Percentiles rank a stretch among this genome's conserved stretches.
phyloP scores from a whole-genome alignment of 1,284 basidiomycete species.

The Flammula alnicola region DNA sequence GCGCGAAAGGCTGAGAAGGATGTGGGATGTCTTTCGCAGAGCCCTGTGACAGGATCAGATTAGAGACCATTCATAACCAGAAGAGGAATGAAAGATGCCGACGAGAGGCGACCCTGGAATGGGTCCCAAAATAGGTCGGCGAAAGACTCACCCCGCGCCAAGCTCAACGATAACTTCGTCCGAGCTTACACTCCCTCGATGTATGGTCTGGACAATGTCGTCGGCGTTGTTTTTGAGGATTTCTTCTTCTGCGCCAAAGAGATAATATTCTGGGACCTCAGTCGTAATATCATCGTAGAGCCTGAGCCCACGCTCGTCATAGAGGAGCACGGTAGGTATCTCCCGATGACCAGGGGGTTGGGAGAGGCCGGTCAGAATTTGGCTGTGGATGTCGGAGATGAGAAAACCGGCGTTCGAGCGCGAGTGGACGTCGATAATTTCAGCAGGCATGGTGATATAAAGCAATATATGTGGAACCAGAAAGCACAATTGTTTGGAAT shows the following conservation, averaged over 20 bases:
- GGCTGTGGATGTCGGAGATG: constrained; percentile 43
- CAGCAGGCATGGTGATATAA: constrained; percentile 38
- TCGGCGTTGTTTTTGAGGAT: constrained; percentile 67
- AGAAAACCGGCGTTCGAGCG: constrained; percentile 36
- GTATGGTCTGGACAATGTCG: constrained; percentile 77
- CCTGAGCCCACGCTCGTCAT: constrained; percentile 83
- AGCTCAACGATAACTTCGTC: constrained; percentile 79
- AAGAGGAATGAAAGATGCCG: constrained; percentile 20
- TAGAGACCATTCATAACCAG: constrained; percentile 8
- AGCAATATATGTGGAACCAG: neutral
- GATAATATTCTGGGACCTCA: constrained; percentile 85
- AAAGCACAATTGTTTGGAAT: neutral
- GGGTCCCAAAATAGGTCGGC: constrained; percentile 5
- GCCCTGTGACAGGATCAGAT: constrained; percentile 52
- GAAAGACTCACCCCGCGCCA: constrained; percentile 79
- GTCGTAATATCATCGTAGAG: constrained; percentile 88
- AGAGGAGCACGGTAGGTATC: constrained; percentile 86
- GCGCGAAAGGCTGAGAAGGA: constrained; percentile 77
- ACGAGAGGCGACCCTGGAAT: constrained; percentile 8
- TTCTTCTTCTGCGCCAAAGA: constrained; percentile 79
- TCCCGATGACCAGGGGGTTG: constrained; percentile 60
- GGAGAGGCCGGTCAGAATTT: constrained; percentile 61
- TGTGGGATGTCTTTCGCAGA: constrained; percentile 88
- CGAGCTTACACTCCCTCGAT: constrained; percentile 48
- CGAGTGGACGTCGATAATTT: constrained; percentile 60